Percentiles rank a stretch among this genome's conserved stretches.
phyloP scores from a whole-genome alignment of 257 asterid genomes.

The Gentiana macrophylla region DNA sequence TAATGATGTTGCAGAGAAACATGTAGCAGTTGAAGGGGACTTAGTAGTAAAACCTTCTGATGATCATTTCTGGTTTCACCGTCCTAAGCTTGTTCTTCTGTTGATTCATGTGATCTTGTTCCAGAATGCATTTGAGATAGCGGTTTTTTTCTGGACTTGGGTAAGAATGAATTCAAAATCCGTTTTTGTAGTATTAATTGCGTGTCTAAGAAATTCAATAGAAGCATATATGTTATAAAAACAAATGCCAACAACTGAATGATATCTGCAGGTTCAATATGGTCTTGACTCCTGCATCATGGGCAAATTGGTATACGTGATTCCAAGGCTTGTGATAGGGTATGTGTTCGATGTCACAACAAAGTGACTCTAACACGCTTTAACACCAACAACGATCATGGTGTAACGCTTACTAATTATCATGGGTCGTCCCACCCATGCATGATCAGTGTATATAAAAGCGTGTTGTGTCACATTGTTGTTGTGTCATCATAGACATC shows the following conservation, averaged over 20 bases:
- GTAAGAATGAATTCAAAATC: conserved; percentile 10
- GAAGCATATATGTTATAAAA: too few relatives aligned
- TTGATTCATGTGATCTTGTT: conserved; percentile 26
- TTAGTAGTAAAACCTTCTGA: conserved; percentile 29
- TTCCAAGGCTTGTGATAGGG: conserved; percentile 57
- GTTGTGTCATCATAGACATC: too few relatives aligned
- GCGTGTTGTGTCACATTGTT: too few relatives aligned
- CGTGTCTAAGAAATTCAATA: too few relatives aligned
- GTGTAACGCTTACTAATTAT: too few relatives aligned
- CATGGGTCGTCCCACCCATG: too few relatives aligned
- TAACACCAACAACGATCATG: too few relatives aligned
- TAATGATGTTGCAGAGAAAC: conserved; percentile 28
- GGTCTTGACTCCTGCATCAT: conserved; percentile 64
- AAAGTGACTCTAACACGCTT: too few relatives aligned
- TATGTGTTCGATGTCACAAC: conserved; percentile 2
- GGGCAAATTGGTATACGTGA: conserved; percentile 37
- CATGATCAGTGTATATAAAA: too few relatives aligned
- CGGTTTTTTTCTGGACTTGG: conserved; percentile 35
- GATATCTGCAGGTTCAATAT: conserved; percentile 28
- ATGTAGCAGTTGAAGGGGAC: conserved; percentile 23
- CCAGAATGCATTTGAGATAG: conserved; percentile 36
- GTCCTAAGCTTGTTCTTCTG: conserved; percentile 25
- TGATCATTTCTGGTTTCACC: conserved; percentile 29
- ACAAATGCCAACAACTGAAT: background rate
- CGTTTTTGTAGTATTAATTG: too few relatives aligned